Conservation (phyloP, 371 early-diverging fungal species). For the Zychaea mexicana region DNA sequence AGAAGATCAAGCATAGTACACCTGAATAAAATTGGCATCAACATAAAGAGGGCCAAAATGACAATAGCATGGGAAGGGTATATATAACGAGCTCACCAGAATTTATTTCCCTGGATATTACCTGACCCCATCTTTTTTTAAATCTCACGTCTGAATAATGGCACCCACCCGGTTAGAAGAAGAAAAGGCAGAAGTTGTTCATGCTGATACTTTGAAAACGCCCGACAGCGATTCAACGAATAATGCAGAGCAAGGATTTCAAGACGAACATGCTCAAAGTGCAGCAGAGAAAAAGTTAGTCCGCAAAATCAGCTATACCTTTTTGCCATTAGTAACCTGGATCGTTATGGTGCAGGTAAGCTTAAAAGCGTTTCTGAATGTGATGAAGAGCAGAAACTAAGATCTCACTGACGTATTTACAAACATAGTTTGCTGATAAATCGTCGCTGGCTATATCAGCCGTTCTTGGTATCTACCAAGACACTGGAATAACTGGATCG, state of each 20-base stretch:
- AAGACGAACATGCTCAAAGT: not conserved
- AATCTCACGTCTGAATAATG: not conserved
- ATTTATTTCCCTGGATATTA: not conserved
- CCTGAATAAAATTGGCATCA: not conserved
- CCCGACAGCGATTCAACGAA: not conserved
- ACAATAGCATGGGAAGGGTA: no score
- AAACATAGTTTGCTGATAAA: conserved; percentile 28
- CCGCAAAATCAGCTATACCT: conserved; percentile 26
- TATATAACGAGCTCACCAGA: not conserved
- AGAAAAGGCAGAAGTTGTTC: not conserved
- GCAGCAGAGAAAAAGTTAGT: conserved; percentile 29
- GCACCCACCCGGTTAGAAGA: not conserved
- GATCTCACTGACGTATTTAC: not conserved
- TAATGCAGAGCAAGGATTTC: not conserved
- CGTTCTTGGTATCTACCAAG: conserved; percentile 29
- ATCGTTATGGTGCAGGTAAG: conserved; percentile 35
- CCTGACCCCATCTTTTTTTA: not conserved
- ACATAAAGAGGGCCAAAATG: not conserved
- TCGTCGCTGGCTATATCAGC: conserved; percentile 24
- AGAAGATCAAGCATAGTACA: not conserved
- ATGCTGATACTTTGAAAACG: not conserved
- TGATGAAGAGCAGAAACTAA: not conserved
- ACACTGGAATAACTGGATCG: conserved; percentile 19
- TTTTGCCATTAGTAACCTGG: conserved; percentile 26
- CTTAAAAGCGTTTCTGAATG: not conserved